Base-by-base conservation (phyloP, 208 protist genomes). In the Lotmaria passim region DNA sequence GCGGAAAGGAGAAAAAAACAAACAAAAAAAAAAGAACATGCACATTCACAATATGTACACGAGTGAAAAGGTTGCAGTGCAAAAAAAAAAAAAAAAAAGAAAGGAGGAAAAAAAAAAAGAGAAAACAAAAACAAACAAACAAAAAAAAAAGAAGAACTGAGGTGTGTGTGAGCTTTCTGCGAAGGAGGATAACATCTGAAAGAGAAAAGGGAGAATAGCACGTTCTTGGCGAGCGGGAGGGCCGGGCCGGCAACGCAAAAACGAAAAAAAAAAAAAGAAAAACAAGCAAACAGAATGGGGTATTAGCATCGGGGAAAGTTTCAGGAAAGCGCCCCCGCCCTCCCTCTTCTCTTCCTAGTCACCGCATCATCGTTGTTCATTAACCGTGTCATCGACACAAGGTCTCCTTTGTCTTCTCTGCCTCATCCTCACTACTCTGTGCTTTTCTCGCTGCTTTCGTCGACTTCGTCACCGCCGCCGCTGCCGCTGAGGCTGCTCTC, bases 401-500 rank as follows among this genome's bases (percentile, higher is more conserved):
- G 10, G 6, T 6, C 3, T 10, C 15, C 41, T 19, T 46, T 46
- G 3, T 46, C 11, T n/a, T 46, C 15, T 15, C 6, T 46, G 15
- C 15, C 41, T 19, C 3, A 10, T 31, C 21, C 24, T 56, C 50
- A 46, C 26, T 21, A 39, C 50, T 26, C 26, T 23, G 21, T 24
- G 17, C 46, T 33, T 21, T 69, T 44, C 17, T 41, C 43, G 17
- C 1, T 14, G 15, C 58, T 50, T 3, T 64, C 41, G 10, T 69
- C 43, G 14, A 59, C 36, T 7, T 59, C 47, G 33, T 46, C 34
- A 8, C 41, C 44, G 38, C 24, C 12, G 24, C 19, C 21, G n/a
- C 44, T 53, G 43, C 44, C 17, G 43, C 7, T 63, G 48, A 2
- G 36, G n/a, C 15, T 76, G 62, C 30, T 79, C 55, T 51, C 63